Conservation (phyloP, 2,329 filamentous ascomycete genomes). For the Cercospora citrullina region DNA sequence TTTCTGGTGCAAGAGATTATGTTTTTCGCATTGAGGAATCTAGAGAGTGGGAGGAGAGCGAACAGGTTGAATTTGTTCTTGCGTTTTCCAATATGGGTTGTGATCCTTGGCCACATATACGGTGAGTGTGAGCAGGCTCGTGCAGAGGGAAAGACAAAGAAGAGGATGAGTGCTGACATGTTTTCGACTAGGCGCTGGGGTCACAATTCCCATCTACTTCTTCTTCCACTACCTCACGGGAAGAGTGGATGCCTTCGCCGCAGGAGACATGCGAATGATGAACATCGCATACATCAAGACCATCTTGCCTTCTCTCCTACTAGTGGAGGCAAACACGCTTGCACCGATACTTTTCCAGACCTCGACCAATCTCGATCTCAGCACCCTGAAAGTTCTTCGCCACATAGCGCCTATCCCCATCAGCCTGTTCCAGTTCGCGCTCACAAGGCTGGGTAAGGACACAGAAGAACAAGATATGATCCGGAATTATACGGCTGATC, state of each 20-base stretch:
- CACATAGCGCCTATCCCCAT: conserved; percentile 26
- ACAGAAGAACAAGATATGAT: conserved; percentile 27
- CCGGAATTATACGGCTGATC: conserved; percentile 19
- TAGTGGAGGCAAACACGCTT: background rate
- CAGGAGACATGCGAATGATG: conserved; percentile 39
- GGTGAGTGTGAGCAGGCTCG: conserved; percentile 19
- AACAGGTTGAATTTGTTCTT: conserved; percentile 7
- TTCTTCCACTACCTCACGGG: conserved; percentile 42
- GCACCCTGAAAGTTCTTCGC: conserved; percentile 3
- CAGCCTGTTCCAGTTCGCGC: conserved; percentile 22
- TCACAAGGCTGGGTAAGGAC: conserved; percentile 30
- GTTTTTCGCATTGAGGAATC: background rate
- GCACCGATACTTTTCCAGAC: background rate
- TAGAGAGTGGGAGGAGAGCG: conserved; percentile 7
- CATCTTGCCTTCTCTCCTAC: conserved; percentile 30
- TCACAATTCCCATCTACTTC: conserved; percentile 41
- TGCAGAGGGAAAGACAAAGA: background rate
- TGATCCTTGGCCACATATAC: conserved; percentile 32
- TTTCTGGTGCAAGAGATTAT: conserved; percentile 1
- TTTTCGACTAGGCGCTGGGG: conserved; percentile 26
- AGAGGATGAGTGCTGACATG: background rate
- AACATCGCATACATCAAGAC: conserved; percentile 34
- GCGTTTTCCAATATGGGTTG: conserved; percentile 26
- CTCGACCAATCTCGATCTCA: background rate
- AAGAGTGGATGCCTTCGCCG: conserved; percentile 38